Evolutionary conservation across 163 green algal genomes (phyloP).

Genomic region (Scenedesmus sp.): DNA sequence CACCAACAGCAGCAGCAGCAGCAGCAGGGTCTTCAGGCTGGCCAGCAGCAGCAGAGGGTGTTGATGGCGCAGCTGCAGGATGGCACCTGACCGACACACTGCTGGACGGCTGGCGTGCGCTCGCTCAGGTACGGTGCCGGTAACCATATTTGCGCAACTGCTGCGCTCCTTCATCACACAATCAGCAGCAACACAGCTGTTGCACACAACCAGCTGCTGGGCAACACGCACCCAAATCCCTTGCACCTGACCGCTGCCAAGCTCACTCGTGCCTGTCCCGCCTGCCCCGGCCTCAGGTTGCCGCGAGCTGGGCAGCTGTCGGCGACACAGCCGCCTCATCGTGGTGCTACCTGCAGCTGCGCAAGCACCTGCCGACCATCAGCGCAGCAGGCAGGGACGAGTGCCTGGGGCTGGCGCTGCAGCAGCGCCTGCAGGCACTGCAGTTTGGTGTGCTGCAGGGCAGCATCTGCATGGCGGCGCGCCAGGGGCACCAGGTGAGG

Average conservation of each 20-base stretch:
- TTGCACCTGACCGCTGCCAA: neutral
- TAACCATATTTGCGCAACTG: no score
- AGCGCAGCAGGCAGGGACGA: neutral
- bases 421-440: conserved; percentile 37
- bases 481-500: conserved; percentile 25
- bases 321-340: neutral
- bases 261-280: neutral
- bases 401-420: neutral
- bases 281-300: conserved; percentile 6
- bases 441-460: conserved; percentile 14
- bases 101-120: neutral
- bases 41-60: neutral
- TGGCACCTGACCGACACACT: neutral
- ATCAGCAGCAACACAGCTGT: no score
- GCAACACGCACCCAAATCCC: neutral
- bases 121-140: neutral
- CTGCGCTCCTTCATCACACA: no score
- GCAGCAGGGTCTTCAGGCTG: neutral
- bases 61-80: neutral
- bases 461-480: conserved; percentile 3
- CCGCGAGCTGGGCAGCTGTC: neutral
- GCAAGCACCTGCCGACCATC: conserved; percentile 21
- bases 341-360: conserved; percentile 37
- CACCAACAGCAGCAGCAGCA: conserved; percentile 8
- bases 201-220: neutral